Evolutionary conservation across 1,284 basidiomycete species (phyloP), one percentile per base, ranked within the genome.

Genomic region (Puccinia hordei): DNA sequence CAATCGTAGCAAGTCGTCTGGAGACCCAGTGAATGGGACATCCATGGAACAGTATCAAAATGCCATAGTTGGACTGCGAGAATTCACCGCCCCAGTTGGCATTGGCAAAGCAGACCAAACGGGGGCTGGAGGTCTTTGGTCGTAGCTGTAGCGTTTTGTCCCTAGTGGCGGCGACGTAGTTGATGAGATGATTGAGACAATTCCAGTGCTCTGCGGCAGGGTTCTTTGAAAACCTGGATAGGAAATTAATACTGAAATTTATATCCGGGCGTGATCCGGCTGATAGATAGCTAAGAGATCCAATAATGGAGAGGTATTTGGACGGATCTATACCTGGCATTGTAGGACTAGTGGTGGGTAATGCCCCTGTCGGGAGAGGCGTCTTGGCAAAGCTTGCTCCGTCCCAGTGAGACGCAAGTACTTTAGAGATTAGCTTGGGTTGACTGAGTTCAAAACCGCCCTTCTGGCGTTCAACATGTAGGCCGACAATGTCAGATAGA

Each of bases 21-120:
- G 66, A 4, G 6, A 41, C 38, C 38, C 38, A 41, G 38, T 41
- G 38, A 6, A 41, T 41, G 4, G 38, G 38, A 41, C 38, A 41
- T 6, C 38, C 38, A 12, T 41, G 12, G 38, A 41, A 41, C 12
- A 41, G 38, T 6, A 41, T 12, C 12, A 41, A 12, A 41, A 41
- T 41, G 12, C 38, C 38, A 12, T 41, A 41, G 38, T 41, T 41
- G 12, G 38, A 41, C 4, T 12, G 38, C 4, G 38, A 41, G 38
- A 41, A 41, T 12, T 41, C 38, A 12, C 66, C 66, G 4, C 66
- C 66, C 66, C 66, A 69, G 38, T 44, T 69, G 33, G 66, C 33
- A n/a, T 69, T 33, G 6, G 66, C 33, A 12, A 35, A 69, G 15
- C n/a, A 24, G 6, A 22, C 38, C 10, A 69, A 33, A 6, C 15